Conservation (phyloP, 345 rosid species). For the Arabis alpina region DNA sequence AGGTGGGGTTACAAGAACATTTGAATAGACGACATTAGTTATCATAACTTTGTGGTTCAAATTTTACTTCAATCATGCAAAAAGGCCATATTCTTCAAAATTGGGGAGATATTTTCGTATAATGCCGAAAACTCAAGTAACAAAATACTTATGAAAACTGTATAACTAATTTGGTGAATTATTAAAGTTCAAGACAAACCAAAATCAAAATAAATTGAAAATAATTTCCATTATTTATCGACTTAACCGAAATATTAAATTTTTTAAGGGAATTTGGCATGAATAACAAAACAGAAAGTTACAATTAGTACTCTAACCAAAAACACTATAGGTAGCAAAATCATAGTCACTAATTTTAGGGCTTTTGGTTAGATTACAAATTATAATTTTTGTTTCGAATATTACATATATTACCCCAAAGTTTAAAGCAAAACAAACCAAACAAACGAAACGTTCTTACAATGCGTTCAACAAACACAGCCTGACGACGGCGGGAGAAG, state of each 20-base stretch:
- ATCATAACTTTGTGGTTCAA: constrained; percentile 6
- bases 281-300: too few relatives aligned
- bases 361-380: too few relatives aligned
- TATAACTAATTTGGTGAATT: not conserved
- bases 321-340: too few relatives aligned
- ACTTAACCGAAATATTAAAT: not conserved
- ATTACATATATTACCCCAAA: too few relatives aligned
- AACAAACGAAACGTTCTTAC: not conserved
- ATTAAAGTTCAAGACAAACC: not conserved
- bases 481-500: constrained; percentile 46
- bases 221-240: not conserved
- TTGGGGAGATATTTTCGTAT: not conserved
- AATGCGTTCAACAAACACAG: constrained; percentile 31
- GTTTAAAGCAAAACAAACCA: constrained; percentile 18
- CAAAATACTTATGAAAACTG: not conserved
- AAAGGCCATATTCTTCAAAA: not conserved
- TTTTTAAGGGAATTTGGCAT: too few relatives aligned
- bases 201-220: constrained; percentile 6
- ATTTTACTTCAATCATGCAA: not conserved
- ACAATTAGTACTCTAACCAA: too few relatives aligned
- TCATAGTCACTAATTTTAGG: too few relatives aligned
- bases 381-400: too few relatives aligned
- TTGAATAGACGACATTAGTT: not conserved
- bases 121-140: not conserved
- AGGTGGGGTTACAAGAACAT: not conserved